Conservation (phyloP, 2,329 filamentous ascomycete species). For the Fusarium paranaense region DNA sequence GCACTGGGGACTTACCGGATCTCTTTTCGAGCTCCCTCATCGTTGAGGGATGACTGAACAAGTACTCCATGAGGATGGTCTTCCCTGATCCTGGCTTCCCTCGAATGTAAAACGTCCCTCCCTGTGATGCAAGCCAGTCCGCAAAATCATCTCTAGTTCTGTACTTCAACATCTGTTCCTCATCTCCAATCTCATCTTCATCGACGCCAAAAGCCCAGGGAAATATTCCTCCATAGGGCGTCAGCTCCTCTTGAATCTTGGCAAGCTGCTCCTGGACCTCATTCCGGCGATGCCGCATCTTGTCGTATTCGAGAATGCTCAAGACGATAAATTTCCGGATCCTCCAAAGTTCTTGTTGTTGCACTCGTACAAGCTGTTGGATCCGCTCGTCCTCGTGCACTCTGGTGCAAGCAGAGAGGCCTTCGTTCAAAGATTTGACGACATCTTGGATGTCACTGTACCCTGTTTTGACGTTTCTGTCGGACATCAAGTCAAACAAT, state of each 20-base stretch:
- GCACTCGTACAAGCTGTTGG: not conserved
- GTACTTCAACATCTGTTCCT: not conserved
- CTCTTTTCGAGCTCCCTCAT: not conserved
- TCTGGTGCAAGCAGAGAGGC: not conserved
- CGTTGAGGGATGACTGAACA: not conserved
- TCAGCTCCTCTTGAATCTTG: not conserved
- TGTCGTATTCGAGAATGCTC: not conserved
- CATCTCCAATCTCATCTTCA: not conserved
- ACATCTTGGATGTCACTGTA: not conserved
- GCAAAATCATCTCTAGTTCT: not conserved
- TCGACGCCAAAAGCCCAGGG: not conserved
- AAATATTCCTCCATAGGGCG: not conserved
- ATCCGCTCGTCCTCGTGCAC: too few species aligned
- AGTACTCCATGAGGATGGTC: not conserved
- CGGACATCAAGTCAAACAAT: not conserved
- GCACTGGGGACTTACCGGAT: not conserved
- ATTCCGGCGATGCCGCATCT: not conserved
- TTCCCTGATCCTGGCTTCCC: not conserved
- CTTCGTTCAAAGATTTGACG: not conserved
- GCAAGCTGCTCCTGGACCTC: not conserved
- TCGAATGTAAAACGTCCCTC: not conserved
- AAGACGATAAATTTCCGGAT: not conserved
- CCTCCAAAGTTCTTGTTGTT: not conserved
- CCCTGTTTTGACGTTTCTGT: not conserved
- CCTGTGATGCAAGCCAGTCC: not conserved